phyloP scores from a whole-genome alignment of 345 rosid species.

The Tarenaya hassleriana region DNA sequence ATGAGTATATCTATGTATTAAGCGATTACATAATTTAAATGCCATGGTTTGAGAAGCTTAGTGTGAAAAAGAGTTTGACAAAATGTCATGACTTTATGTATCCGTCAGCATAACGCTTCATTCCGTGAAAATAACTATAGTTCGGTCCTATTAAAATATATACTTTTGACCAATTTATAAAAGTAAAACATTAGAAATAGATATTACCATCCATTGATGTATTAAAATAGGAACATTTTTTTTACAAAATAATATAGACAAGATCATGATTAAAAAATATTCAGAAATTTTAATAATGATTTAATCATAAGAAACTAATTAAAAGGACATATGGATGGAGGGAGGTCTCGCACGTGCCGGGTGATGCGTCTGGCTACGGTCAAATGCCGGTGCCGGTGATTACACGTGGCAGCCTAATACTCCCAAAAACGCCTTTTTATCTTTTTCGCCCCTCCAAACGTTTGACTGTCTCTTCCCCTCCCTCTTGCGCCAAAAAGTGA shows the following conservation, averaged over 20 bases:
- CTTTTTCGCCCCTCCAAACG: conserved; percentile 30
- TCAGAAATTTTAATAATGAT: no score
- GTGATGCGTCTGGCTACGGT: conserved; percentile 56
- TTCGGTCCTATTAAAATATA: no score
- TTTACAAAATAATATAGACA: no score
- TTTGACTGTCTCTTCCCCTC: conserved; percentile 36
- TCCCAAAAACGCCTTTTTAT: neutral
- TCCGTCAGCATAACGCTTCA: conserved; percentile 16
- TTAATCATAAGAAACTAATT: conserved; percentile 18
- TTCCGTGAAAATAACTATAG: no score
- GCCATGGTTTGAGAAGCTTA: conserved; percentile 18
- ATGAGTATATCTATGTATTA: neutral
- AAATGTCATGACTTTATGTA: conserved; percentile 17
- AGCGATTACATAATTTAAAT: conserved; percentile 10
- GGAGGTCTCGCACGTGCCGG: conserved; percentile 46
- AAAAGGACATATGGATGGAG: conserved; percentile 4
- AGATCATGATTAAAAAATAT: no score
- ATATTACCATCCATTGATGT: no score
- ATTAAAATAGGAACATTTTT: no score
- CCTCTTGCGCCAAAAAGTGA: no score
- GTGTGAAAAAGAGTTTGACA: conserved; percentile 14
- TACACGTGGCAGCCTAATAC: conserved; percentile 53
- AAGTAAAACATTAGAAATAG: no score
- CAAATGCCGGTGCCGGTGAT: conserved; percentile 71
- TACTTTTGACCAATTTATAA: no score